phyloP scores from a whole-genome alignment of 192 early-diverging fungal species.

The Backusella tuberculispora region DNA sequence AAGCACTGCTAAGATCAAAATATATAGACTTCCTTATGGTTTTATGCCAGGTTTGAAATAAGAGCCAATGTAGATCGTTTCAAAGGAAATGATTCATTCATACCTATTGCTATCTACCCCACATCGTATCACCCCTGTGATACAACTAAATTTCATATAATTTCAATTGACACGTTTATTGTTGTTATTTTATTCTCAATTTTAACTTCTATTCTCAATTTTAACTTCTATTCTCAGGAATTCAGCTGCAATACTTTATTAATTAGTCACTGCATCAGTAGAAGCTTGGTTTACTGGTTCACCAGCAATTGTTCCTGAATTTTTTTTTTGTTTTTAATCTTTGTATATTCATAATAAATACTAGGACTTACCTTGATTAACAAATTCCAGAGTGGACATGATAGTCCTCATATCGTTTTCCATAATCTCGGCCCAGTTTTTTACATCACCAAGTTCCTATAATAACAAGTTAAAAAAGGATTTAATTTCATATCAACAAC shows the following conservation, averaged over 20 bases:
- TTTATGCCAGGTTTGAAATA: background rate
- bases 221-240: conserved; percentile 6
- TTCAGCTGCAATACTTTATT: background rate
- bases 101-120: background rate
- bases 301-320: conserved; percentile 11
- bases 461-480: background rate
- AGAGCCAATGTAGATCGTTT: background rate
- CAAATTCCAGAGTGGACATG: conserved; percentile 63
- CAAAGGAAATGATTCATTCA: background rate
- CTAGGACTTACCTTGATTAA: conserved; percentile 35
- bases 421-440: conserved; percentile 85
- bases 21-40: background rate
- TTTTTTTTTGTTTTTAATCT: background rate
- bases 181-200: conserved; percentile 13
- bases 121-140: background rate
- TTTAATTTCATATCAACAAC: background rate
- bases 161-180: conserved; percentile 5
- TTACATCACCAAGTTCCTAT: conserved; percentile 85
- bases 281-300: background rate
- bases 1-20: background rate
- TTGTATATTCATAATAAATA: background rate
- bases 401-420: conserved; percentile 83
- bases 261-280: background rate
- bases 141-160: background rate
- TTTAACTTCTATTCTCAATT: conserved; percentile 9